Percentiles rank a stretch among this genome's conserved stretches.
Conservation (phyloP, 345 rosid species). For the Citrus mangshanensis region DNA sequence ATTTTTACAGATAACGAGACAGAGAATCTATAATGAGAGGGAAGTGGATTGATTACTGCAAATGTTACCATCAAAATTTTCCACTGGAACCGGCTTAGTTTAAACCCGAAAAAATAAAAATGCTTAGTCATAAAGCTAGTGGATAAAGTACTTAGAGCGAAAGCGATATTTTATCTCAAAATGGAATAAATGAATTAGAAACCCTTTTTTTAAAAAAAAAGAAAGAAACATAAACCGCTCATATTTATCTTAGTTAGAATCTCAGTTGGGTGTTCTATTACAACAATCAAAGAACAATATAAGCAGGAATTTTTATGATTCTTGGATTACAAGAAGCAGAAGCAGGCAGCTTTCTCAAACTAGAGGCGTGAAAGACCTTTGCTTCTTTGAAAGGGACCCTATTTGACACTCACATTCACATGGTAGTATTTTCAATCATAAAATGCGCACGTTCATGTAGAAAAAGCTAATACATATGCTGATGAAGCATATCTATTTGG, state of each 20-base stretch:
- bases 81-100: not conserved
- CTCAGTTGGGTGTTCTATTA: too few relatives aligned
- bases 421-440: not conserved
- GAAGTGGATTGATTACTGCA: not conserved
- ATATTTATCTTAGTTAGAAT: not conserved
- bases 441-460: not conserved
- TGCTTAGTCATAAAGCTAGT: constrained; percentile 3
- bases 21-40: not conserved
- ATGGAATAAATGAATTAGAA: too few relatives aligned
- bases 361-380: not conserved
- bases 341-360: not conserved
- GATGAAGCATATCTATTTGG: not conserved
- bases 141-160: not conserved
- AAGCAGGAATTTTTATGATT: not conserved
- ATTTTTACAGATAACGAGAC: not conserved
- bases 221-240: not conserved
- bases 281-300: not conserved
- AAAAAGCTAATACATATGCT: not conserved
- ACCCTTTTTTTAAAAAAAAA: too few relatives aligned
- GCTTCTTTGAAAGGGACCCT: not conserved
- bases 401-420: not conserved
- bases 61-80: not conserved
- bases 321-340: not conserved
- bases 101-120: not conserved
- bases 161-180: not conserved